Conservation (phyloP, 208 protist genomes). For the Leishmania aethiopica region DNA sequence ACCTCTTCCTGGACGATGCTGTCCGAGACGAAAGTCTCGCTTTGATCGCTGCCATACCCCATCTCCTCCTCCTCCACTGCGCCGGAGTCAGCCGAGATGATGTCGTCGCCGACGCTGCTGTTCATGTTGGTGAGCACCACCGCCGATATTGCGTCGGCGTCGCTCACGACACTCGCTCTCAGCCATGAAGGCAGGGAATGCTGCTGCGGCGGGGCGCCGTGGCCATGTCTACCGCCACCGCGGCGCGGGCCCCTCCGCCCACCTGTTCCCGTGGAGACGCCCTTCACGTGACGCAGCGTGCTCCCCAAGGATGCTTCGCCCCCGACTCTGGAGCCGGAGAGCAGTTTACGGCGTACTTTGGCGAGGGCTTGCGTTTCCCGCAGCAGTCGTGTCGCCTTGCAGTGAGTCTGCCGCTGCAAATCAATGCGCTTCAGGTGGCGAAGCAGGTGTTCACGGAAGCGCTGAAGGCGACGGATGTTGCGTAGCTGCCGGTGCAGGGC, state of each 20-base stretch:
- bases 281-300: neutral
- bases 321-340: neutral
- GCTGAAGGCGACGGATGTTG: constrained; percentile 61
- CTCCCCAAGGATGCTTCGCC: constrained; percentile 2
- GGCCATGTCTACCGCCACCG: neutral
- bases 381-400: constrained; percentile 41
- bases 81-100: constrained; percentile 10
- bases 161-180: neutral
- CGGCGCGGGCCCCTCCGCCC: neutral
- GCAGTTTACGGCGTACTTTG: constrained; percentile 29
- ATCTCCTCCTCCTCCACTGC: constrained; percentile 55
- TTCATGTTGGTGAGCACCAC: neutral
- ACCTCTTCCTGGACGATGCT: constrained; percentile 39
- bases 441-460: constrained; percentile 57
- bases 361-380: constrained; percentile 53
- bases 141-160: neutral
- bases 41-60: constrained; percentile 24
- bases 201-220: neutral
- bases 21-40: constrained; percentile 13
- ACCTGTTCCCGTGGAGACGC: neutral
- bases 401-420: constrained; percentile 43
- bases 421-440: constrained; percentile 54
- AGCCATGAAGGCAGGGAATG: neutral
- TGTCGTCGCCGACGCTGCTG: constrained; percentile 10
- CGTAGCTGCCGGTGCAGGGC: constrained; percentile 42